Evolutionary conservation across 1,139 yeast genomes (phyloP).

Genomic region (Debaryomycetaceae sp.): DNA sequence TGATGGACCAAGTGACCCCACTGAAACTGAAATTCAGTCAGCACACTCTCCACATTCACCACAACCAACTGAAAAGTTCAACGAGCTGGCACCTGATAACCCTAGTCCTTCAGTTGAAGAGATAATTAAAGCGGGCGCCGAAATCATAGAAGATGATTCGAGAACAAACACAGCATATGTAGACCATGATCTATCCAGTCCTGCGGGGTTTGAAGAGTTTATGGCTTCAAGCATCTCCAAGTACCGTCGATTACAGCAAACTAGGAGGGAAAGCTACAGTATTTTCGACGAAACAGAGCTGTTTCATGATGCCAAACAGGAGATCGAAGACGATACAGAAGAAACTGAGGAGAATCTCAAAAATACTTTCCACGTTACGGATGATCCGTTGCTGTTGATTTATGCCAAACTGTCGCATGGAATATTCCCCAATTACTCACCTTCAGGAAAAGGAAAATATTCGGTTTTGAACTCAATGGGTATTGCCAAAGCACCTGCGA

Average conservation of each 20-base stretch:
- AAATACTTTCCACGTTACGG: slow-evolving; percentile 6
- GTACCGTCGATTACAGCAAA: slow-evolving; percentile 27
- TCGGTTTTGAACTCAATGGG: not conserved
- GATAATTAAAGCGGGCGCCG: not conserved
- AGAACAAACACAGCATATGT: not conserved
- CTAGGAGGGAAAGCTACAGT: not conserved
- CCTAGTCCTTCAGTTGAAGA: not conserved
- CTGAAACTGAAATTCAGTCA: not conserved
- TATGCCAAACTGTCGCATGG: slow-evolving; percentile 5
- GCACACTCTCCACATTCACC: not conserved
- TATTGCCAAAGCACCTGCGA: slow-evolving; percentile 34
- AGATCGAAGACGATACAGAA: not conserved
- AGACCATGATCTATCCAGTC: slow-evolving; percentile 16
- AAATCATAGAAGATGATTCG: not conserved
- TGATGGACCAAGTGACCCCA: not conserved
- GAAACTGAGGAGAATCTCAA: not conserved
- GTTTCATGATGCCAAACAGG: not conserved
- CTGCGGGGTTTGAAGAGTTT: slow-evolving; percentile 32
- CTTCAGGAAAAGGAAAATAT: not conserved
- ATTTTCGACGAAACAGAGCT: not conserved
- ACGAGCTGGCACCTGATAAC: not conserved
- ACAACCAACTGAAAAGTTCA: not conserved
- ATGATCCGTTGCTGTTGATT: slow-evolving; percentile 21
- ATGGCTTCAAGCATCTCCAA: slow-evolving; percentile 31
- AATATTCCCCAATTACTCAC: slow-evolving; percentile 4